A percentile compares a stretch with the other conserved stretches of the same genome.
Evolutionary conservation across 176 grass and related monocot genomes (phyloP).

Genomic region (Musa acuminata): DNA sequence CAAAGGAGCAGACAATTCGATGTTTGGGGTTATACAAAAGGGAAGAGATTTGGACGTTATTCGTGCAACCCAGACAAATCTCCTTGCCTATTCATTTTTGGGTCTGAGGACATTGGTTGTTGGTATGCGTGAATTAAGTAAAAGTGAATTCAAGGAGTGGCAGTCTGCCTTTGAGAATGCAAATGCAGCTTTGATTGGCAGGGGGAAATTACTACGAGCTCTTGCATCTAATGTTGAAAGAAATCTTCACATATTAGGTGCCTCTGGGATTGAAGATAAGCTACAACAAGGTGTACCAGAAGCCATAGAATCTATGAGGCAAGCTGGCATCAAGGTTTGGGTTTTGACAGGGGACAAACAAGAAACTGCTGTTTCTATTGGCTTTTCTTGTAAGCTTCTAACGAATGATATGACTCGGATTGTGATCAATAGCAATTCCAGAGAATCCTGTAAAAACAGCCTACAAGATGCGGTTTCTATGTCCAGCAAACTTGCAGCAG

Average conservation of each 20-base stretch:
- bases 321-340: constrained; percentile 76
- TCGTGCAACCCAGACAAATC: constrained; percentile 55
- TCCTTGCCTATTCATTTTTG: constrained; percentile 58
- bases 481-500: constrained; percentile 35
- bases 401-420: constrained; percentile 68
- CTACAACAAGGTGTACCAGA: constrained; percentile 47
- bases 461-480: constrained; percentile 54
- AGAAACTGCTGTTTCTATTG: constrained; percentile 85
- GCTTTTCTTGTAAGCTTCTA: constrained; percentile 73
- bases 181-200: constrained; percentile 51
- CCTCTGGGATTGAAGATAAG: constrained; percentile 37
- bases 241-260: constrained; percentile 55
- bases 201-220: constrained; percentile 45
- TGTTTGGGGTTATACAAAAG: constrained; percentile 55
- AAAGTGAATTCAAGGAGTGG: constrained; percentile 52
- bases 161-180: constrained; percentile 53
- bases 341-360: constrained; percentile 91
- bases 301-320: constrained; percentile 70
- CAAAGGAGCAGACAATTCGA: constrained; percentile 79
- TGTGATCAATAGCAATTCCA: constrained; percentile 64
- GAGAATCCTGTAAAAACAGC: constrained; percentile 56
- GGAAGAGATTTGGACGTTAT: constrained; percentile 35
- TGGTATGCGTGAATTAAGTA: constrained; percentile 45
- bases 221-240: constrained; percentile 51
- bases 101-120: constrained; percentile 72